These are phyloP conservation scores for Hyaloscypha finlandica DNA, from an alignment of 495 filamentous ascomycete species.

Conservation along the genomic window DNA sequence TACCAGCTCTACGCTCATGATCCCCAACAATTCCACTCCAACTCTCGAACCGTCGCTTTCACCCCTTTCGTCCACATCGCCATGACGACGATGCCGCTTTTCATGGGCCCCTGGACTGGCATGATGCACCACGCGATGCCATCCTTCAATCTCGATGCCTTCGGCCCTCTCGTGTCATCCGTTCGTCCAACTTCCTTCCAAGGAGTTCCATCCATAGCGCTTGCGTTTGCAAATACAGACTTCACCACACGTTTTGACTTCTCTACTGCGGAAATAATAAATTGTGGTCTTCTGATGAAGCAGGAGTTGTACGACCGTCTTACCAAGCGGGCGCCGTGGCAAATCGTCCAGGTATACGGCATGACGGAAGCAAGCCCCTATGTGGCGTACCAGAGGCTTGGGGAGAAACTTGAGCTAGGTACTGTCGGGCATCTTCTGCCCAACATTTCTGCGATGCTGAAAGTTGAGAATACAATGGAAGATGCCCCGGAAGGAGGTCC, in stretches of 20 bases:
- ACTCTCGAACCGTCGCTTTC: constrained; percentile 36
- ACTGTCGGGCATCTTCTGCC: constrained; percentile 77
- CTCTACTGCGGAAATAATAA: constrained; percentile 76
- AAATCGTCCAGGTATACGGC: constrained; percentile 59
- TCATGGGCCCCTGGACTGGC: constrained; percentile 42
- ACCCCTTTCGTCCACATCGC: constrained; percentile 43
- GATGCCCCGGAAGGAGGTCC: constrained; percentile 43
- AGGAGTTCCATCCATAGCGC: constrained; percentile 79
- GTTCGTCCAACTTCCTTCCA: constrained; percentile 74
- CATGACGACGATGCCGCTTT: constrained; percentile 39
- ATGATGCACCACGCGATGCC: constrained; percentile 71
- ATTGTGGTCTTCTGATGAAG: constrained; percentile 83
- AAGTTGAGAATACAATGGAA: constrained; percentile 34
- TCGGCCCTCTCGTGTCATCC: constrained; percentile 73
- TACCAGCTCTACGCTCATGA: constrained; percentile 41
- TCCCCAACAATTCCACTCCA: constrained; percentile 32
- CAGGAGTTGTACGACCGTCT: constrained; percentile 75
- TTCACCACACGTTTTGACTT: constrained; percentile 75
- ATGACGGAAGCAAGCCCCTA: constrained; percentile 54
- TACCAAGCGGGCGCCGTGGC: constrained; percentile 68
- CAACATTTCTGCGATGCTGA: constrained; percentile 80
- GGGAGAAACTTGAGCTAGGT: constrained; percentile 77
- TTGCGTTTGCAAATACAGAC: constrained; percentile 78
- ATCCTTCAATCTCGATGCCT: constrained; percentile 78
- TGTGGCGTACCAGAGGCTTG: constrained; percentile 60